These are phyloP conservation scores for Passiflora organensis DNA, from an alignment of 345 rosid species.

Conservation along the genomic window DNA sequence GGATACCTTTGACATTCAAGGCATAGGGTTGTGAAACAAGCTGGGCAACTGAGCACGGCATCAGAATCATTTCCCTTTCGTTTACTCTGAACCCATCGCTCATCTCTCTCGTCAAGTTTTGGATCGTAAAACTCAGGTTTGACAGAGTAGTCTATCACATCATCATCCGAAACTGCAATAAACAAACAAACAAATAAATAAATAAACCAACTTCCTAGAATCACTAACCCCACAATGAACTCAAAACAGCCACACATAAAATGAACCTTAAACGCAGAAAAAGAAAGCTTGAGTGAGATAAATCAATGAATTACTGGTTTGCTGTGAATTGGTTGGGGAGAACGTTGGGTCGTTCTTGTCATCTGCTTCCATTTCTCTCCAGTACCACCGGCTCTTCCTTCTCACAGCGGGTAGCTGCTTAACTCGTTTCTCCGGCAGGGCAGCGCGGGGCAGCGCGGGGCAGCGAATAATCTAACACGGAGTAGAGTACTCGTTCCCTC, in stretches of 20 bases:
- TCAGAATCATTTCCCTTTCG: slow-evolving; percentile 58
- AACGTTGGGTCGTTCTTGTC: too few relatives aligned
- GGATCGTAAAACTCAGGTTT: slow-evolving; percentile 74
- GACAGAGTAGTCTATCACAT: slow-evolving; percentile 65
- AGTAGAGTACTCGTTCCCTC: too few relatives aligned
- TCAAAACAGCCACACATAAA: background rate
- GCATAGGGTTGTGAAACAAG: slow-evolving; percentile 77
- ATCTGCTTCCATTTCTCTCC: too few relatives aligned
- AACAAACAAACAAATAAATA: background rate
- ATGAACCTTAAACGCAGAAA: background rate
- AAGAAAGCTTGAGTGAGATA: background rate
- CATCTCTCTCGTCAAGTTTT: slow-evolving; percentile 61
- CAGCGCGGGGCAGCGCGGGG: too few relatives aligned
- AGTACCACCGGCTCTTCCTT: too few relatives aligned
- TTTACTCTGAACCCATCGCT: slow-evolving; percentile 48
- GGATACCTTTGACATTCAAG: slow-evolving; percentile 72
- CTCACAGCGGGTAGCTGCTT: too few relatives aligned
- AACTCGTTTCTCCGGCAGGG: too few relatives aligned
- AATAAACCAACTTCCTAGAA: background rate
- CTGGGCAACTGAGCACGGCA: slow-evolving; percentile 83
- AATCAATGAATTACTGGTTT: background rate
- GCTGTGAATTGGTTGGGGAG: slow-evolving; percentile 4
- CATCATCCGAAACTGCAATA: slow-evolving; percentile 61
- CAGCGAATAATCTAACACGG: too few relatives aligned
- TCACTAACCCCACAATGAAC: background rate